Percentiles rank a stretch among this genome's conserved stretches.
Conservation (phyloP, 2,329 filamentous ascomycete species). For the Penicillium fuscoglaucum region DNA sequence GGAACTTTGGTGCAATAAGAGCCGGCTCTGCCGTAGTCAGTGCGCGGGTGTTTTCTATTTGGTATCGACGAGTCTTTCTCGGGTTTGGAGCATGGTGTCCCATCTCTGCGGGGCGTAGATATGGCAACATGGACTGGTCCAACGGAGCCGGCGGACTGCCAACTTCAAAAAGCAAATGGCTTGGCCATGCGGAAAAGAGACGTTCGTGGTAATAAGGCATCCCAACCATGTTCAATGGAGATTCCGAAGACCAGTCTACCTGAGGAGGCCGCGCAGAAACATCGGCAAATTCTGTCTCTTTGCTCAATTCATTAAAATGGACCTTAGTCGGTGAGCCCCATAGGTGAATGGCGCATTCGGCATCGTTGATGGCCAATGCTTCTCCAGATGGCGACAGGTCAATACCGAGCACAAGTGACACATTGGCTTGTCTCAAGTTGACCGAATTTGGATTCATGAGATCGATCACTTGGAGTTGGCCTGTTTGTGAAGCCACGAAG, state of each 20-base stretch:
- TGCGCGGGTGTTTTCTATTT: constrained; percentile 74
- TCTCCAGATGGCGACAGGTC: constrained; percentile 88
- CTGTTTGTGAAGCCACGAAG: constrained; percentile 86
- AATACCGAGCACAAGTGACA: constrained; percentile 74
- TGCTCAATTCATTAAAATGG: constrained; percentile 79
- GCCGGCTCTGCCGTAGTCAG: constrained; percentile 61
- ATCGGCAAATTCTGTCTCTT: constrained; percentile 75
- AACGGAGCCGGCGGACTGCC: constrained; percentile 77
- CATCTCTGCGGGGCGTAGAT: constrained; percentile 70
- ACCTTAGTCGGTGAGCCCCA: constrained; percentile 87
- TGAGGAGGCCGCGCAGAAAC: constrained; percentile 60
- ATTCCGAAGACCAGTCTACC: constrained; percentile 70
- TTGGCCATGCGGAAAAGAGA: constrained; percentile 86
- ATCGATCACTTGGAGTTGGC: constrained; percentile 94
- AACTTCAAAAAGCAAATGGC: constrained; percentile 77
- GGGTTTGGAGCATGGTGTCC: constrained; percentile 78
- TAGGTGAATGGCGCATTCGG: constrained; percentile 74
- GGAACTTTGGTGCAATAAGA: constrained; percentile 77
- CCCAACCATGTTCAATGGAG: constrained; percentile 80
- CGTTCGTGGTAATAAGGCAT: constrained; percentile 91
- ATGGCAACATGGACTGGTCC: constrained; percentile 68
- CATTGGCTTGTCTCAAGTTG: constrained; percentile 79
- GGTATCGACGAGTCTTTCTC: constrained; percentile 72
- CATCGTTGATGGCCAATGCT: constrained; percentile 77
- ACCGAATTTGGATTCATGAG: constrained; percentile 90